Evolutionary conservation across 2,329 filamentous ascomycete species (phyloP).

Genomic region (Hypoxylon rubiginosum): DNA sequence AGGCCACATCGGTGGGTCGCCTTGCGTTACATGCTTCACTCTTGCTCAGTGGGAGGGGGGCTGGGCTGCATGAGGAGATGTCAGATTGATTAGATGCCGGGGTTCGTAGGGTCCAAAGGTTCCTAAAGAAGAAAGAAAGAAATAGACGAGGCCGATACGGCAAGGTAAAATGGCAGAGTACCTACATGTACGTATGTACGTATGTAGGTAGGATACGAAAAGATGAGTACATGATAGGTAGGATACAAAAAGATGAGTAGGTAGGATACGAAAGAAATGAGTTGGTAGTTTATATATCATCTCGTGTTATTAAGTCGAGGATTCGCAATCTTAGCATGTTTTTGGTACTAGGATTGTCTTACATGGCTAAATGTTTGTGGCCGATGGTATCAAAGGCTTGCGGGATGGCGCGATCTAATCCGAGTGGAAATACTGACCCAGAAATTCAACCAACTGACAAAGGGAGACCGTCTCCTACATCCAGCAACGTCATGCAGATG

Average conservation of each 20-base stretch:
- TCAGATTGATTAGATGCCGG: constrained; percentile 25
- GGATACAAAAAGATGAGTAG: too few species aligned
- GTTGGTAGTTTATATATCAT: constrained; percentile 22
- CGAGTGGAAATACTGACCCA: constrained; percentile 32
- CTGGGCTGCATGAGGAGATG: constrained; percentile 20
- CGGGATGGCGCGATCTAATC: constrained; percentile 50
- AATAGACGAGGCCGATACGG: constrained; percentile 3
- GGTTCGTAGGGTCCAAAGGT: constrained; percentile 1
- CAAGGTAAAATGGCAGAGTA: not conserved
- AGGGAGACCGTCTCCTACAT: constrained; percentile 33
- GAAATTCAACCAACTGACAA: constrained; percentile 31
- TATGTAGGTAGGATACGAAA: constrained; percentile 1
- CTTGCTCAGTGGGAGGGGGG: not conserved
- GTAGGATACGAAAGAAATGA: not conserved
- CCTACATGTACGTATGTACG: too few species aligned
- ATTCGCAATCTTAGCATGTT: constrained; percentile 34
- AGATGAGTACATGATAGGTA: too few species aligned
- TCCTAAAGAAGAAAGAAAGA: constrained; percentile 3
- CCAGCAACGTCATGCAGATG: constrained; percentile 39
- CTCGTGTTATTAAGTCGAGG: constrained; percentile 17
- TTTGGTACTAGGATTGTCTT: constrained; percentile 31
- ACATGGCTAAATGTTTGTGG: constrained; percentile 41
- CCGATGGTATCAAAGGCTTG: constrained; percentile 47
- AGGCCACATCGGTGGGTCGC: constrained; percentile 27
- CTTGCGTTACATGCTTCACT: constrained; percentile 22